These are phyloP conservation scores for Aspergillus puulaauensis DNA, from an alignment of 2,329 filamentous ascomycete species.

Conservation along the genomic window DNA sequence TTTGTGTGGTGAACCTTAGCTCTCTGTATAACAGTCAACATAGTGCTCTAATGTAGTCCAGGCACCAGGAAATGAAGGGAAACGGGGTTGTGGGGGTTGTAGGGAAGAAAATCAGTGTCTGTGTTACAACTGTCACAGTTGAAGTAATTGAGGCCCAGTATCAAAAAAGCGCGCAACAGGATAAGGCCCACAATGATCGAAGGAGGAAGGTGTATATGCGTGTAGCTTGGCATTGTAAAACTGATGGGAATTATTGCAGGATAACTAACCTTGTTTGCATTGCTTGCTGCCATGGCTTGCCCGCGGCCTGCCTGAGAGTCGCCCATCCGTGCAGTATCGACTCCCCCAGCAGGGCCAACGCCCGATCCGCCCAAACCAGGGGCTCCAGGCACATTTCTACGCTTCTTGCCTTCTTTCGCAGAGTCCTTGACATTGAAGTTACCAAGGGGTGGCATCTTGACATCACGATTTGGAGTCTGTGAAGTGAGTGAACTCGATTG, in stretches of 20 bases:
- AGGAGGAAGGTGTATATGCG: neutral
- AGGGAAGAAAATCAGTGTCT: neutral
- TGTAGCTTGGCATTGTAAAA: neutral
- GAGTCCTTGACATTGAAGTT: conserved; percentile 87
- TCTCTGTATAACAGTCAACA: conserved; percentile 55
- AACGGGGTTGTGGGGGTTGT: neutral
- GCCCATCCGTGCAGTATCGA: conserved; percentile 33
- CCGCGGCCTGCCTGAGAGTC: conserved; percentile 36
- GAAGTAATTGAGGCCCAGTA: neutral
- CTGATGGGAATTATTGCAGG: neutral
- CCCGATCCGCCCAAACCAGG: conserved; percentile 34
- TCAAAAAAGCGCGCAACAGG: neutral
- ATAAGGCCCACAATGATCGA: neutral
- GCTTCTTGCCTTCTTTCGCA: conserved; percentile 88
- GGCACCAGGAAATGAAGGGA: neutral
- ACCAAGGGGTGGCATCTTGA: conserved; percentile 85
- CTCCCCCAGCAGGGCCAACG: conserved; percentile 31
- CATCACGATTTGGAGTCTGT: conserved; percentile 52
- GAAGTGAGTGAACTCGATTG: conserved; percentile 44
- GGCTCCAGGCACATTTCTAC: conserved; percentile 59
- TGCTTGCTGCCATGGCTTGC: conserved; percentile 39
- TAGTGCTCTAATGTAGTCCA: neutral
- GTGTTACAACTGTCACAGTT: neutral
- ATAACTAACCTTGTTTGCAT: conserved; percentile 52
- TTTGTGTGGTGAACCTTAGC: conserved; percentile 73